Percentiles rank a stretch among this genome's conserved stretches.
Evolutionary conservation across 768 basidiomycete genomes (phyloP).

Genomic region (Termitomyces sp.): DNA sequence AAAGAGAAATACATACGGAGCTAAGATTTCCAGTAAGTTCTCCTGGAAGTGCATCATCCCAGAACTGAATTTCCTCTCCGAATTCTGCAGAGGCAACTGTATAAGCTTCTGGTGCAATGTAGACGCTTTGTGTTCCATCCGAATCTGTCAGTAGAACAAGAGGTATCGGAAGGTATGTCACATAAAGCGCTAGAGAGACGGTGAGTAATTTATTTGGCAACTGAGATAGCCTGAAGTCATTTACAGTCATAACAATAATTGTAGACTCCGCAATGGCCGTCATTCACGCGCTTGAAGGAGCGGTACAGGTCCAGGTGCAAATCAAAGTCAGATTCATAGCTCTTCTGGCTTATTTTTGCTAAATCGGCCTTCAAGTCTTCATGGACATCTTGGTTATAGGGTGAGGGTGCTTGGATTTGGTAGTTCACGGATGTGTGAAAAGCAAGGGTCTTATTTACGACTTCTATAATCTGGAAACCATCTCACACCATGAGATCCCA

Average conservation of each 20-base stretch:
- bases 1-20: conserved; percentile 30
- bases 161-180: conserved; percentile 50
- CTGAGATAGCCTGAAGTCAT: conserved; percentile 1
- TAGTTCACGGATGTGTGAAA: conserved; percentile 67
- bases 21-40: conserved; percentile 45
- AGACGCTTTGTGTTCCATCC: conserved; percentile 45
- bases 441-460: conserved; percentile 54
- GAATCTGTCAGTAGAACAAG: conserved; percentile 45
- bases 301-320: conserved; percentile 54
- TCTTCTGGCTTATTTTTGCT: conserved; percentile 42
- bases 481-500: neutral
- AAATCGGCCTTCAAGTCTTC: conserved; percentile 54
- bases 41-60: conserved; percentile 54
- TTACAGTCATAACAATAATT: conserved; percentile 47
- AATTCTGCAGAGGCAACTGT: conserved; percentile 50
- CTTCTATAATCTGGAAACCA: conserved; percentile 48
- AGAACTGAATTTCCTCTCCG: conserved; percentile 47
- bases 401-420: conserved; percentile 50
- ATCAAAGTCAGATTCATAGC: conserved; percentile 52
- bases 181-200: conserved; percentile 33
- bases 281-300: conserved; percentile 53
- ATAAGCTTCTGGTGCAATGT: conserved; percentile 57
- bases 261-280: conserved; percentile 57
- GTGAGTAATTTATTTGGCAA: neutral
- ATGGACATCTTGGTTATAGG: conserved; percentile 54